Evolutionary conservation across 2,329 filamentous ascomycete genomes (phyloP).

Genomic region (Sporothrix sp.): DNA sequence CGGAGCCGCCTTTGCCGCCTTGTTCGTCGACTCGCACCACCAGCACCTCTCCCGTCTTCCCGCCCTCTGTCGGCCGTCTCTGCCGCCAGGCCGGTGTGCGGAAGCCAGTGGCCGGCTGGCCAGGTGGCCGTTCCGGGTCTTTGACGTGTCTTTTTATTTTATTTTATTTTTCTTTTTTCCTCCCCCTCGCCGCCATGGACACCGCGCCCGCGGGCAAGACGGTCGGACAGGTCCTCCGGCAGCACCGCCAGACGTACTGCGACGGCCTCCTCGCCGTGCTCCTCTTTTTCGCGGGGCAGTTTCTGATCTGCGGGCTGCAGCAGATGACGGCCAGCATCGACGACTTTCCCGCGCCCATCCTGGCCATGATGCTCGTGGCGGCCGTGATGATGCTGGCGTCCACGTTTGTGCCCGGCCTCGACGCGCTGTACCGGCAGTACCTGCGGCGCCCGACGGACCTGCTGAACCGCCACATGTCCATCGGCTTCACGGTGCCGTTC

Average conservation of each 20-base stretch:
- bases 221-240: neutral
- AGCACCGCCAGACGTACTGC: constrained; percentile 4
- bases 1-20: no score
- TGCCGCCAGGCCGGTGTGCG: no score
- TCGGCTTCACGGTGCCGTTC: constrained; percentile 42
- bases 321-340: constrained; percentile 24
- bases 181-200: neutral
- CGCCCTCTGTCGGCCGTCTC: no score
- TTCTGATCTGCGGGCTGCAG: constrained; percentile 38
- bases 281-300: constrained; percentile 33
- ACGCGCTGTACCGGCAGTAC: constrained; percentile 21
- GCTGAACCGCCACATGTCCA: constrained; percentile 40
- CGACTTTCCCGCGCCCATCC: constrained; percentile 39
- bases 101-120: constrained; percentile 10
- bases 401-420: constrained; percentile 18
- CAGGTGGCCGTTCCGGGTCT: no score
- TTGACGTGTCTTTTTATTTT: no score
- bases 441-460: constrained; percentile 32
- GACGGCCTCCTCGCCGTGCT: constrained; percentile 27
- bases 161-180: no score
- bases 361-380: constrained; percentile 37
- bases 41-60: no score
- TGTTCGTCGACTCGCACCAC: no score
- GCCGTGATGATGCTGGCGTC: constrained; percentile 24
- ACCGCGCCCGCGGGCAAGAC: neutral